Evolutionary conservation across 768 basidiomycete species (phyloP), one percentile per base, ranked within the genome.

Genomic region (Naganishia antarctica): DNA sequence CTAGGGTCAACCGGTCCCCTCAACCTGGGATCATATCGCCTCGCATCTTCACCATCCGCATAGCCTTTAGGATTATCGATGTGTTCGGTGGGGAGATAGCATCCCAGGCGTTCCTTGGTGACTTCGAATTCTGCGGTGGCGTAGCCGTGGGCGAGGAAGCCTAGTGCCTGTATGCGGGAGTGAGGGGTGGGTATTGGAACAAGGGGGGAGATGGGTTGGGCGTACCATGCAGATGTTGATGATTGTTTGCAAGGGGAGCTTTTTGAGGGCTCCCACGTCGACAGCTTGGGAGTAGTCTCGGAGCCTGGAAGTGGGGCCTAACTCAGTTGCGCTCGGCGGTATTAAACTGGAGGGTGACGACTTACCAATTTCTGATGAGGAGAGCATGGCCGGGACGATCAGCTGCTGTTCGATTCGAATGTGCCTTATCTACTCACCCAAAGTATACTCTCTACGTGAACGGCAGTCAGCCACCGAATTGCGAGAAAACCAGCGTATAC

Each of bases 21-120:
- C 8, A 97, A 82, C 21, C 82, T 80, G 0, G 86, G 84, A 70
- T 94, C 83, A 70, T 87, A 90, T 70, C 82, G 81, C 44, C 90
- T 81, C 0, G 92, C 84, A 75, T 97, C 91, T 75, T 89, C 86
- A 82, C 86, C 73, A 81, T 83, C 77, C 0, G 87, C 89, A 70
- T 91, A 93, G 13, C 90, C 90, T 75, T 88, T 90, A 1, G 90
- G 91, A 71, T 94, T 94, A 73, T 94, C 91, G 71, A 92, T 91
- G 74, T 94, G 91, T 75, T 91, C 68, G 11, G 85, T 84, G 0
- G 90, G 90, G 29, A 81, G 84, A 74, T 94, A 94, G 45, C 85
- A 84, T 1, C 88, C 90, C 2, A 94, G 83, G 16, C 91, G 84
- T 63, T 91, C 89, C 21, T 83, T 78, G 11, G 90, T 94, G 62